Evolutionary conservation across 192 early-diverging fungal genomes (phyloP).

Genomic region (Endogone sp.): DNA sequence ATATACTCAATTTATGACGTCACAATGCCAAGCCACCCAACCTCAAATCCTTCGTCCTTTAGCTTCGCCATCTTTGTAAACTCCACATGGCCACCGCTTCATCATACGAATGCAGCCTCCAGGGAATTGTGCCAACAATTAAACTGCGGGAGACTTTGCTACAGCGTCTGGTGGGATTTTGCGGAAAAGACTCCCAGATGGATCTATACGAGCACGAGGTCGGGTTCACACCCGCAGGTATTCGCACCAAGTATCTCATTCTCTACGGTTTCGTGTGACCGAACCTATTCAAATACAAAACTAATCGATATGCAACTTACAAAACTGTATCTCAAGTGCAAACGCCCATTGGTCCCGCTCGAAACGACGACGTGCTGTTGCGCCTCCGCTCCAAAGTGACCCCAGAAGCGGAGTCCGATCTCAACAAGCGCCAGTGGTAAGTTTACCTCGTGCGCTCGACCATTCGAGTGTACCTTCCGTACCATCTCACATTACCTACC

Average conservation of each 20-base stretch:
- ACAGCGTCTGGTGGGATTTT: constrained; percentile 63
- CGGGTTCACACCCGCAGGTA: constrained; percentile 59
- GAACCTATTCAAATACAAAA: background rate
- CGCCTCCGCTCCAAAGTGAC: constrained; percentile 50
- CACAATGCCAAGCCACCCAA: background rate
- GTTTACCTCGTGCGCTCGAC: constrained; percentile 11
- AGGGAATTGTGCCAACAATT: constrained; percentile 20
- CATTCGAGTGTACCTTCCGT: background rate
- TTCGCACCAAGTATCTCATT: background rate
- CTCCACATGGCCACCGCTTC: too few species aligned
- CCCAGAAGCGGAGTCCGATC: constrained; percentile 36
- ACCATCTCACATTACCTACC: background rate
- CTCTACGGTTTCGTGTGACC: background rate
- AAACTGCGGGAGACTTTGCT: constrained; percentile 38
- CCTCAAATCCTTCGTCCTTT: background rate
- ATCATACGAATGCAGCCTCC: constrained; percentile 23
- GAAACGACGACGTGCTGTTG: constrained; percentile 72
- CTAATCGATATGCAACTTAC: background rate
- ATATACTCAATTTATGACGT: too few species aligned
- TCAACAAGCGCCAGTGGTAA: constrained; percentile 37
- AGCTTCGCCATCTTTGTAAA: too few species aligned
- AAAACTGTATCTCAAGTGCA: constrained; percentile 40
- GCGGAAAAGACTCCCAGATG: constrained; percentile 53
- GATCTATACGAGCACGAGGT: constrained; percentile 67
- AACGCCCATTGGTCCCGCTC: constrained; percentile 62